A percentile compares a stretch with the other conserved stretches of the same genome.
phyloP scores from a whole-genome alignment of 192 early-diverging fungal species.

The Coemansia sp. region DNA sequence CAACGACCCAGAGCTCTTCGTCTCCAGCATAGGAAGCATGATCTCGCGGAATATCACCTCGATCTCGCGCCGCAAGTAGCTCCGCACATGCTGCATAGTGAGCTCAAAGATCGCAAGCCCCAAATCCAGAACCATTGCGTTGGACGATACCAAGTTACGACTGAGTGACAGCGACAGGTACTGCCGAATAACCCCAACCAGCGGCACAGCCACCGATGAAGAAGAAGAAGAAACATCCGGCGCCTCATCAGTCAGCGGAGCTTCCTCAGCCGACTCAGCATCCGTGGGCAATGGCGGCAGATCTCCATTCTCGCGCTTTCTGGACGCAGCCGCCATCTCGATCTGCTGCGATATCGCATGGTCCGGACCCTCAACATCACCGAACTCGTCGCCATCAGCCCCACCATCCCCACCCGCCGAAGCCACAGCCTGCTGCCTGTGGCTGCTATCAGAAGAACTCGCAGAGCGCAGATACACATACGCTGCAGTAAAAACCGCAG shows the following conservation, averaged over 20 bases:
- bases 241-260: background rate
- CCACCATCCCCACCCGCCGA: background rate
- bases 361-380: constrained; percentile 45
- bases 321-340: constrained; percentile 9
- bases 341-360: constrained; percentile 29
- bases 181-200: constrained; percentile 86
- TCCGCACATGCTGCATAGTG: constrained; percentile 67
- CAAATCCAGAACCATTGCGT: constrained; percentile 80
- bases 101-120: constrained; percentile 85
- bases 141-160: constrained; percentile 77
- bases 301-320: background rate
- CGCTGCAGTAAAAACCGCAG: constrained; percentile 72
- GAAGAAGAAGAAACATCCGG: background rate
- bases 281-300: background rate
- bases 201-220: constrained; percentile 58
- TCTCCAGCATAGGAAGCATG: constrained; percentile 86
- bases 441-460: background rate
- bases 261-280: background rate
- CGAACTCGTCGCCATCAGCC: constrained; percentile 46
- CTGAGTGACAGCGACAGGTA: constrained; percentile 82
- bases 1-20: constrained; percentile 60
- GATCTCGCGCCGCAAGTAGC: constrained; percentile 82
- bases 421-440: background rate
- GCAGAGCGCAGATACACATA: constrained; percentile 49
- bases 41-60: constrained; percentile 91